Conservation (phyloP, 169 alveolate species). For the Besnoitia besnoiti region DNA sequence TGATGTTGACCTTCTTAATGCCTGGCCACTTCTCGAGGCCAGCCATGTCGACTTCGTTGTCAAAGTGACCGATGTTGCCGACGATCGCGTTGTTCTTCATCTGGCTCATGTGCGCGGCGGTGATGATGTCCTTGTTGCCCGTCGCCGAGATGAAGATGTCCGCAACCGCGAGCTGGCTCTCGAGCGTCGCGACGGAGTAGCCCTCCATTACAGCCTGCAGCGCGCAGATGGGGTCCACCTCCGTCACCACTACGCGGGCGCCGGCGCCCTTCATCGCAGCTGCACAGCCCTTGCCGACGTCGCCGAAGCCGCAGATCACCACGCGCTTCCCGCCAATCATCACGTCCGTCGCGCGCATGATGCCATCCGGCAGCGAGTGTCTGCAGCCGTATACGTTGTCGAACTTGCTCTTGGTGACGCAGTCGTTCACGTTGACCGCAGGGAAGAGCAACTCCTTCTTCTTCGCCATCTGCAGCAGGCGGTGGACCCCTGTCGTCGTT, state of each 20-base stretch:
- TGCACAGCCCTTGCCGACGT: conserved; percentile 99
- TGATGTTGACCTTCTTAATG: conserved; percentile 88
- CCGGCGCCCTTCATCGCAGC: conserved; percentile 97
- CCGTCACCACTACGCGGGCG: conserved; percentile 96
- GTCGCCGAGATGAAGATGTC: conserved; percentile 97
- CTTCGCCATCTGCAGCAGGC: conserved; percentile 90
- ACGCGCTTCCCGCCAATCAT: conserved; percentile 97
- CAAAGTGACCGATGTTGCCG: conserved; percentile 95
- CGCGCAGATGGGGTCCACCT: conserved; percentile 99
- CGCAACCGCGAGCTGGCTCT: conserved; percentile 89
- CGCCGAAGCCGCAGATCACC: conserved; percentile 97
- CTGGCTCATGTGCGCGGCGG: conserved; percentile 92
- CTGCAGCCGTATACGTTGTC: conserved; percentile 99
- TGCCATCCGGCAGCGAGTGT: conserved; percentile 97
- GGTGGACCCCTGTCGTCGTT: conserved; percentile 98
- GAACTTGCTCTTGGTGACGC: conserved; percentile 97
- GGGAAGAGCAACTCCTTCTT: conserved; percentile 92
- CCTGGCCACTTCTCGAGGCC: conserved; percentile 89
- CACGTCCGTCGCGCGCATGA: conserved; percentile 98
- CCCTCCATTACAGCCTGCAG: conserved; percentile 97
- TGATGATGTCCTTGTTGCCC: conserved; percentile 95
- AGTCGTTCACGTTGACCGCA: conserved; percentile 96
- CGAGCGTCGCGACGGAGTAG: conserved; percentile 91
- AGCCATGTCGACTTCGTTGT: conserved; percentile 96
- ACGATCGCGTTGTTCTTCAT: conserved; percentile 98